Evolutionary conservation across 345 rosid genomes (phyloP), one percentile per base, ranked within the genome.

Genomic region (Toxicodendron radicans): DNA sequence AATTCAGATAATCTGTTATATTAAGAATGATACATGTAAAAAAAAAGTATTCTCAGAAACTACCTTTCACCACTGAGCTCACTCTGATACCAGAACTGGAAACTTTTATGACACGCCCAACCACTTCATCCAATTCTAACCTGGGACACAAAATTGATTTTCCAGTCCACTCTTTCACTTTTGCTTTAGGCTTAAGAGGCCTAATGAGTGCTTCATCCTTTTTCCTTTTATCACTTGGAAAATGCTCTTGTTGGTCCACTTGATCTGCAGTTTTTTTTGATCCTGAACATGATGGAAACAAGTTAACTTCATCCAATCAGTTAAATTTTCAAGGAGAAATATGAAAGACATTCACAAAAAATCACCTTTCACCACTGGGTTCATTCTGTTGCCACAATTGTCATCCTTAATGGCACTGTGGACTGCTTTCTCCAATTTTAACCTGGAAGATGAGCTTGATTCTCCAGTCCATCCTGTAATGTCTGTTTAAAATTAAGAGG

Each of bases 381-480:
- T 79, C 58, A 65, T 41, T 18, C 17, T 51, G n/a, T 13, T 51
- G 54, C 54, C 54, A 51, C 16, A 51, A 14, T 12, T 51, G 20
- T 18, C 54, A 51, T 18, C 54, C 4, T 4, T 14, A 51, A 13
- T 3, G 4, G 7, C 54, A 51, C 6, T 18, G 1, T 38, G 43
- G 18, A 51, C 54, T 13, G 54, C 54, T 51, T 66, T 85, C 49
- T 58, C 86, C 87, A 74, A 73, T 73, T 65, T 68, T 64, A 43
- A 33, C 43, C 73, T 69, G 12, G 66, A 27, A 59, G 45, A 66
- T n/a, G 49, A 45, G 32, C 41, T 60, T 21, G 72, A 33, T 33
- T 54, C 75, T 49, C 72, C 79, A 20, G 7, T 17, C 30, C 64
- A 46, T 66, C 66, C 73, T 59, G 53, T 65, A 64, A 73, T 16